phyloP scores from a whole-genome alignment of 495 filamentous ascomycete genomes.

The Halenospora varia region DNA sequence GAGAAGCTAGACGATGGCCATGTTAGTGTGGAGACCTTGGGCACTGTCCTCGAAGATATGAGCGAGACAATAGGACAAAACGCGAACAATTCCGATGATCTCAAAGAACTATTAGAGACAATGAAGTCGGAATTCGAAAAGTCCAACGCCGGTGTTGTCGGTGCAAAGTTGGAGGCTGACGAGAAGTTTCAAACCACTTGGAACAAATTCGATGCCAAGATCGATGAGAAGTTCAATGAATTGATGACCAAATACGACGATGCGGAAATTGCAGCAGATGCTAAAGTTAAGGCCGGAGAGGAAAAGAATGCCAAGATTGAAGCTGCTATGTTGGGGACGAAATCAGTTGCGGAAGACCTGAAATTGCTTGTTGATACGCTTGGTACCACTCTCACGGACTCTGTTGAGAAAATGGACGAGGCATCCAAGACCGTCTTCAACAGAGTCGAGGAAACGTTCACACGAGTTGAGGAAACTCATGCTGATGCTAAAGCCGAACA shows the following conservation, averaged over 20 bases:
- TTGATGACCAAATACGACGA: conserved; percentile 82
- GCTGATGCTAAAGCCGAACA: conserved; percentile 69
- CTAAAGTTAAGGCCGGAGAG: conserved; percentile 63
- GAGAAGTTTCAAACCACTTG: conserved; percentile 67
- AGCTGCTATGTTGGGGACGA: conserved; percentile 65
- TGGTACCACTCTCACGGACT: conserved; percentile 75
- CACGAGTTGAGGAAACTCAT: conserved; percentile 73
- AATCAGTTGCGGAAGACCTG: conserved; percentile 78
- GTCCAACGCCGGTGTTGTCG: conserved; percentile 62
- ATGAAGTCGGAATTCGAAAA: conserved; percentile 81
- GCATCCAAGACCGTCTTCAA: conserved; percentile 81
- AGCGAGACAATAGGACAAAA: conserved; percentile 55
- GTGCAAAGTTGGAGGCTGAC: conserved; percentile 67
- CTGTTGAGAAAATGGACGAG: conserved; percentile 75
- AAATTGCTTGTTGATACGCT: conserved; percentile 79
- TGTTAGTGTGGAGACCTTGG: conserved; percentile 43
- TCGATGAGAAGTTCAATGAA: conserved; percentile 75
- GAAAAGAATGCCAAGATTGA: conserved; percentile 62
- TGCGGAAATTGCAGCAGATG: conserved; percentile 63
- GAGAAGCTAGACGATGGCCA: conserved; percentile 48
- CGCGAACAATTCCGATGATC: conserved; percentile 49
- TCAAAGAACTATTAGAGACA: conserved; percentile 76
- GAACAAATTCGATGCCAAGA: conserved; percentile 68
- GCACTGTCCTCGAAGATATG: conserved; percentile 58
- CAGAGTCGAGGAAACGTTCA: conserved; percentile 70